Conservation (phyloP, 345 rosid species). For the Melastoma malabathricum region DNA sequence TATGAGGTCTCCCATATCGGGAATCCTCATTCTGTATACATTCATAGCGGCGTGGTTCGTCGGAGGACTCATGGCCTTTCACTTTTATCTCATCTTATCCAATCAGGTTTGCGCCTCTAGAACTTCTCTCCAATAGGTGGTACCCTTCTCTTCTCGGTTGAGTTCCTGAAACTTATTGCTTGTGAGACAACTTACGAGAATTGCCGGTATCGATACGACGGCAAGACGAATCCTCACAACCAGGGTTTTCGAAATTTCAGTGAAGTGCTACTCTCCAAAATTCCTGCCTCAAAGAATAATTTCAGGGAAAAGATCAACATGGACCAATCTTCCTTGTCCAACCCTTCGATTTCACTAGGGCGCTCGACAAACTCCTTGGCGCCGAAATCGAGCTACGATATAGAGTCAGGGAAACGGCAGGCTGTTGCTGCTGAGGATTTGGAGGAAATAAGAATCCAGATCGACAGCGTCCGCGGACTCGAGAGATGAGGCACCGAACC, state of each 20-base stretch:
- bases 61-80: slow-evolving; percentile 85
- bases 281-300: slow-evolving; percentile 42
- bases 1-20: slow-evolving; percentile 60
- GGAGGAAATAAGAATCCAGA: slow-evolving; percentile 42
- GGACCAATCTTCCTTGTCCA: slow-evolving; percentile 23
- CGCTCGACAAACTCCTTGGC: slow-evolving; percentile 24
- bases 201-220: slow-evolving; percentile 33
- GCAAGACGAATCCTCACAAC: slow-evolving; percentile 56
- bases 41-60: slow-evolving; percentile 70
- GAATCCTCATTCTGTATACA: slow-evolving; percentile 57
- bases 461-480: slow-evolving; percentile 33
- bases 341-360: slow-evolving; percentile 15
- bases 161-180: slow-evolving; percentile 1
- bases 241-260: slow-evolving; percentile 29
- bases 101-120: slow-evolving; percentile 4
- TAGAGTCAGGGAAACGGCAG: slow-evolving; percentile 38
- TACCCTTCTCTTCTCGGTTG: neutral
- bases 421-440: slow-evolving; percentile 53
- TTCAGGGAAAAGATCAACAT: slow-evolving; percentile 36
- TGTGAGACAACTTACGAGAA: slow-evolving; percentile 74
- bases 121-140: neutral
- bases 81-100: slow-evolving; percentile 42
- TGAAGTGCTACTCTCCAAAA: slow-evolving; percentile 37
- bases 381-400: slow-evolving; percentile 28
- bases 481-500: slow-evolving; percentile 42